Base-by-base conservation (phyloP, 805 yeast genomes). In the Millerozyma miso region DNA sequence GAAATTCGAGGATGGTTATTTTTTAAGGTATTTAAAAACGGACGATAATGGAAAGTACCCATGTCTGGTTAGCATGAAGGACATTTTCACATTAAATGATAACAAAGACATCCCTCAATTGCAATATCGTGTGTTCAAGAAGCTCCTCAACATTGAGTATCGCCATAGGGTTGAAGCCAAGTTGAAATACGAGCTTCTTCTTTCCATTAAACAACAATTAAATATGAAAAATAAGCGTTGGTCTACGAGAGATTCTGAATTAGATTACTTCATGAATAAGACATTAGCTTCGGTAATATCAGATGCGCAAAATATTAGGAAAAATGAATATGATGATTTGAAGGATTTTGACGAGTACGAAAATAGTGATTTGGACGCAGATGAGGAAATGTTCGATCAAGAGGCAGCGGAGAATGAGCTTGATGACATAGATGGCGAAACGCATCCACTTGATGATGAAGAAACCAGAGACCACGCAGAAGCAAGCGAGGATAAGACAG, bases 161-260 rank as follows among this genome's bases (percentile, higher is more conserved):
- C 45, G 62, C 31, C 48, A 60, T 35, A 56, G 73, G 19, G 50
- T 66, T 42, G 51, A 60, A 42, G 47, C 56, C 41, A 59, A 64
- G 50, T 54, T 69, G 37, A 62, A 65, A 42, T 59, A 65, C 46
- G 74, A 69, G 43, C 51, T 67, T 2, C 52, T 69, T 40, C 52
- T 55, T 12, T 53, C 55, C 38, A 56, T 66, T 26, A 67, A 64
- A 42, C 53, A 58, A 38, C 67, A 62, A 34, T 50, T 68, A 20
- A 44, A 50, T 1, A 49, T 57, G 14, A 57, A 62, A 29, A 67
- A 65, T 42, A 54, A 49, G 39, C 62, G 61, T 44, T 70, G 75
- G 75, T 56, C 55, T 13, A 38, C 53, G 8, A 51, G 72, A 36
- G 70, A 66, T 45, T 45, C 54, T 16, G 50, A 51, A 10, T 55